Base-by-base conservation (phyloP, 2,329 filamentous ascomycete species). In the Colletotrichum falcatum region DNA sequence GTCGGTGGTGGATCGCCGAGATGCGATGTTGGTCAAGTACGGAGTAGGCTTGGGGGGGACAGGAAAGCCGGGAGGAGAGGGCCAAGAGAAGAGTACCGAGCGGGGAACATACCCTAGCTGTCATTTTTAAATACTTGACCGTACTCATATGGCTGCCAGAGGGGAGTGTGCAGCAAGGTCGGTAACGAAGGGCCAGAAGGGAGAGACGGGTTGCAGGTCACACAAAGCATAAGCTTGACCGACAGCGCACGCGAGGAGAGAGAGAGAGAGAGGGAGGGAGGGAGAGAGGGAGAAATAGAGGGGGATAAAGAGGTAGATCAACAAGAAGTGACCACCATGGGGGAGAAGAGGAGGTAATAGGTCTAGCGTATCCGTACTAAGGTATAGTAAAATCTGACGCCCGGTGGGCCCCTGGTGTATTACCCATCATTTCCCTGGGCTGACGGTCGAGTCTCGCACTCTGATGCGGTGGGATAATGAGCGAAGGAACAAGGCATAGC, bases 61-160 rank as follows among this genome's bases (percentile, higher is more conserved):
- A 46, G 28, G 54, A 61, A 55, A 65, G 37, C 39, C 59, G 20
- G 28, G 53, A 58, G 54, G 39, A 61, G 23, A 54, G 16, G 33
- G 39, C 44, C 58, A 59, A 59, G 65, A 54, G 46, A 23, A 37
- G 39, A 12, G 12, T 11, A n/a, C n/a, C 30, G 35, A 37, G 55
- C 48, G 46, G 49, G 51, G 56, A 42, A 56, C 65, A 53, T 23
- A 71, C 65, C 23, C 56, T 56, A 11, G 69, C 33, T n/a, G 65
- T 54, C 65, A 70, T 71, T 70, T 64, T 54, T 42, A 62, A 61
- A 23, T 62, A 70, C 39, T 62, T 66, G 26, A 55, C 58, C 26
- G 56, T 54, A 53, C 53, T 67, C 67, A 62, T 61, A 66, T 44
- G 49, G 35, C 49, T 12, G n/a, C 23, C 48, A n/a, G 28, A 20